Conservation (phyloP, 1,139 yeast species). For the Kurtzmaniella quercitrusa region DNA sequence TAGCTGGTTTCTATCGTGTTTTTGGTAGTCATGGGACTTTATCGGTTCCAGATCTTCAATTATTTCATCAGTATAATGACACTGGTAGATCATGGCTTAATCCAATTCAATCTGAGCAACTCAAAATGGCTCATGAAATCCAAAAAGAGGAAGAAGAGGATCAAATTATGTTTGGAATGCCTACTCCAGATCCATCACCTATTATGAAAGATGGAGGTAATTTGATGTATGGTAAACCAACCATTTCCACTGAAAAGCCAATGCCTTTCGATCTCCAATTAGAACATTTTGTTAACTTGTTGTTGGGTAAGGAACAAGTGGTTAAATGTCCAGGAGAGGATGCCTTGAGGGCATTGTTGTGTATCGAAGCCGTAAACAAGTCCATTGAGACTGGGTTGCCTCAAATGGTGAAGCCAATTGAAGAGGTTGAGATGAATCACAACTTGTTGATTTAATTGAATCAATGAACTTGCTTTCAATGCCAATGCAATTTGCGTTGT, state of each 20-base stretch:
- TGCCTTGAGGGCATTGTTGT: slow-evolving; percentile 36
- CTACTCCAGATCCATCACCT: slow-evolving; percentile 26
- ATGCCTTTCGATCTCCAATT: slow-evolving; percentile 34
- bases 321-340: slow-evolving; percentile 38
- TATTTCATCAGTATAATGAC: slow-evolving; percentile 26
- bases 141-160: slow-evolving; percentile 9
- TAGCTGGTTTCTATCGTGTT: slow-evolving; percentile 35
- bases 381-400: slow-evolving; percentile 35
- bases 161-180: slow-evolving; percentile 11
- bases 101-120: slow-evolving; percentile 24
- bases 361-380: slow-evolving; percentile 36
- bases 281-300: slow-evolving; percentile 32
- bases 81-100: slow-evolving; percentile 27
- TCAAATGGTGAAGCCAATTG: slow-evolving; percentile 22
- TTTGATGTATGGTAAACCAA: slow-evolving; percentile 1
- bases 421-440: slow-evolving; percentile 11
- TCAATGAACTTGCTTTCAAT: not conserved
- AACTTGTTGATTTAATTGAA: slow-evolving; percentile 3
- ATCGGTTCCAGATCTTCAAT: slow-evolving; percentile 37
- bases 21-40: slow-evolving; percentile 40
- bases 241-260: slow-evolving; percentile 16
- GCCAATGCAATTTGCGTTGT: not conserved
- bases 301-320: slow-evolving; percentile 26
- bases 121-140: slow-evolving; percentile 16
- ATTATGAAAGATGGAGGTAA: slow-evolving; percentile 19